Base-by-base conservation (phyloP, 768 basidiomycete species). In the Podaxis rugospora region DNA sequence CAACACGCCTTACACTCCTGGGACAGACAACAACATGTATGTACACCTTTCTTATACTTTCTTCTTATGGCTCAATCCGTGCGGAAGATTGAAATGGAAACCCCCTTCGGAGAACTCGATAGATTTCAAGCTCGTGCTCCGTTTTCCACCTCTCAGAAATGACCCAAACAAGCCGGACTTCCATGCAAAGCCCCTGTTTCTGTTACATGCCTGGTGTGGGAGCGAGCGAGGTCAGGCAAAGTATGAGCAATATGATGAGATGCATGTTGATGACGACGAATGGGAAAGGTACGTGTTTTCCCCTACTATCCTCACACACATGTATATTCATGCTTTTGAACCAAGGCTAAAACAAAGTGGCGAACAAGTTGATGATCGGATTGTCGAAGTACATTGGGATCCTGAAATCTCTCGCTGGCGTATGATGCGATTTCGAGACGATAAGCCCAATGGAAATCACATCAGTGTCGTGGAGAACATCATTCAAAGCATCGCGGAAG, bases 71-170 rank as follows among this genome's bases (percentile, higher is more conserved):
- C 52, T 55, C n/a, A 55, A 37, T 2, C 44, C 9, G 3, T 4
- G 27, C 50, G 23, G 16, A 44, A 98, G 96, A 64, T 73, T 99
- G 69, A 99, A 99, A 74, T 99, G 97, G 97, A 99, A 99, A 73
- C 95, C 95, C 1, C 95, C 97, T 0, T 92, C 90, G 1, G 96
- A 98, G 70, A 99, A 99, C 71, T 95, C 95, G 1, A 89, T 98
- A 67, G 97, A 99, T 73, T 98, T 99, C 80, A 93, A 94, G 72
- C 88, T 98, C 28, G 83, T 95, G 52, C 78, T 99, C n/a, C 88
- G 93, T 35, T 99, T 98, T 71, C 95, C 96, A 0, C 85, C 93
- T 1, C 72, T 75, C 3, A 69, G 71, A 14, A 74, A 75, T 23
- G 72, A 87, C 55, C 79, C 83, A 0, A 66, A 74, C 5, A 74